Evolutionary conservation across 768 basidiomycete species (phyloP), one percentile per base, ranked within the genome.

Genomic region (Plicaturopsis crispa): DNA sequence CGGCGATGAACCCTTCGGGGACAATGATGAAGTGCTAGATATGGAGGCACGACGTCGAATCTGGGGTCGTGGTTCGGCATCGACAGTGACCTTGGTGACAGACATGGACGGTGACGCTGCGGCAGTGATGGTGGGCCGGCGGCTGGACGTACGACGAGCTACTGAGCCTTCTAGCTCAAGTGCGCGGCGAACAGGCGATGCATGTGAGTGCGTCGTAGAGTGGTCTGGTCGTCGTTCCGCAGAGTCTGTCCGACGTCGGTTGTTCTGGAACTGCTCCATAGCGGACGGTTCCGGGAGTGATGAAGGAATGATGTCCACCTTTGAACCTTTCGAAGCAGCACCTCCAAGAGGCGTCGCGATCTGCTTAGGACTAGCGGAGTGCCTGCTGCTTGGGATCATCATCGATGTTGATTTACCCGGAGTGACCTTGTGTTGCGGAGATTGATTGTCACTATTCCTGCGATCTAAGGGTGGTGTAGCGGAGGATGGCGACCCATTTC

Each of bases 111-210:
- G 56, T n/a, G n/a, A n/a, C 5, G 65, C 60, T 35, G 67, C 50
- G 42, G 67, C 57, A 39, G 68, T 62, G 43, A 70, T 50, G 38
- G 73, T 54, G 6, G 72, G 61, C 13, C 77, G 70, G 39, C 62
- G 64, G 17, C 54, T 49, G 26, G 71, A 63, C 30, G 65, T 58
- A 35, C 72, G 69, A 14, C 71, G 69, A 21, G 69, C 53, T 22
- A 64, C 42, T 17, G 69, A 57, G 14, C 60, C 57, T 10, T 75
- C 78, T 24, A 81, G 60, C 41, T 85, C 82, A 26, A 69, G 44
- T 36, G 70, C 60, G 57, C 73, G 82, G 16, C 78, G 75, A 45
- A 63, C 67, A 1, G 83, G 78, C 8, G 82, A 80, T 5, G 78
- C 67, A 45, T 78, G 72, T 1, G 72, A 62, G n/a, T n/a, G n/a